Conservation (phyloP, 306 rosid genomes). For the Geum urbanum region DNA sequence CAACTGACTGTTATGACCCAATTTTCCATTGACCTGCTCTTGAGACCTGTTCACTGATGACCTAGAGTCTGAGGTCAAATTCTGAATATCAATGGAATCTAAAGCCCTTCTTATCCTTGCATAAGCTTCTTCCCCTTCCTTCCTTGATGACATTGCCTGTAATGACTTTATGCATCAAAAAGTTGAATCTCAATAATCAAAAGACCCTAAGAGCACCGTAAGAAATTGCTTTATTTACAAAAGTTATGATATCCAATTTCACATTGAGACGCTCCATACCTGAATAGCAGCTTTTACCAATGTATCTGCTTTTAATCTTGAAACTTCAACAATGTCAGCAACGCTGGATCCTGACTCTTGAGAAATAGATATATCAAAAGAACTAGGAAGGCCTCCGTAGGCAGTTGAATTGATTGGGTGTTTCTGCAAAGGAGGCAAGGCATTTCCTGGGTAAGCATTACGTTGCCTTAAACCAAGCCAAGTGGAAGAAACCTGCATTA, state of each 20-base stretch:
- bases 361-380: constrained; percentile 39
- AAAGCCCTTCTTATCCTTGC: constrained; percentile 56
- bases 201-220: too few relatives aligned
- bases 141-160: constrained; percentile 65
- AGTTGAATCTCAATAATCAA: background rate
- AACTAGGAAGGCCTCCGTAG: constrained; percentile 38
- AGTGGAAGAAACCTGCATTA: constrained; percentile 72
- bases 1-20: constrained; percentile 34
- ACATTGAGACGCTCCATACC: constrained; percentile 34
- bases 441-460: constrained; percentile 55
- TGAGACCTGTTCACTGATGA: constrained; percentile 41
- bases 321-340: constrained; percentile 63
- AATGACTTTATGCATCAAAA: constrained; percentile 19
- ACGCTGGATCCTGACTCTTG: constrained; percentile 59
- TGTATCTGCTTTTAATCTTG: constrained; percentile 57
- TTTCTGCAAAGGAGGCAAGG: constrained; percentile 51
- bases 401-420: constrained; percentile 35
- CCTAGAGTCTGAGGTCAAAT: constrained; percentile 37
- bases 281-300: constrained; percentile 85
- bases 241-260: background rate
- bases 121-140: constrained; percentile 81
- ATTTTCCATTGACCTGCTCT: constrained; percentile 52
- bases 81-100: constrained; percentile 58
- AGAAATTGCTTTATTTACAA: background rate
- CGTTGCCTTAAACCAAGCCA: constrained; percentile 68